Percentiles rank a stretch among this genome's conserved stretches.
Conservation (phyloP, 768 basidiomycete species). For the Calocybe gangraenosa region DNA sequence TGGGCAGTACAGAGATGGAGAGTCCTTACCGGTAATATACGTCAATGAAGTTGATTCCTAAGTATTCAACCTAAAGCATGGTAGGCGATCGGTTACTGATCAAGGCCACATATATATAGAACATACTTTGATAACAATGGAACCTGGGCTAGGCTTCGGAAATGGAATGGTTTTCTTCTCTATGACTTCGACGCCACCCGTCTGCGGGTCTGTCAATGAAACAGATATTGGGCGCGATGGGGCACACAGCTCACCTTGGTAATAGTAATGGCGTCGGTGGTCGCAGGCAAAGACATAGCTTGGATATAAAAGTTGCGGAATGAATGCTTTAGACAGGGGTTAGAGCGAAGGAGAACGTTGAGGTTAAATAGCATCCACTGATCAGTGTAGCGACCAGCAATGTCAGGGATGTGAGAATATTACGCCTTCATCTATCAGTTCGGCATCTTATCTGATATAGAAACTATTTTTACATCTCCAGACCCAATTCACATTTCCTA, state of each 20-base stretch:
- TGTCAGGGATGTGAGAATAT: slow-evolving; percentile 7
- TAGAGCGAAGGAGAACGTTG: slow-evolving; percentile 8
- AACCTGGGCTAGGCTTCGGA: slow-evolving; percentile 53
- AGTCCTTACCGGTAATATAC: slow-evolving; percentile 64
- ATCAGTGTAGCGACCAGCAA: too few species aligned
- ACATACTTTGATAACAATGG: slow-evolving; percentile 49
- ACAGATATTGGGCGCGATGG: too few species aligned
- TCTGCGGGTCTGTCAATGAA: slow-evolving; percentile 23
- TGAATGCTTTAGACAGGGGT: slow-evolving; percentile 11
- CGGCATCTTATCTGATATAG: too few species aligned
- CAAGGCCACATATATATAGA: too few species aligned
- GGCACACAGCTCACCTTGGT: slow-evolving; percentile 31
- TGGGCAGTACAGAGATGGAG: background rate
- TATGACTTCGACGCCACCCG: slow-evolving; percentile 75
- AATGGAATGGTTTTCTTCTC: slow-evolving; percentile 66
- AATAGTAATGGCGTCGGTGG: slow-evolving; percentile 70
- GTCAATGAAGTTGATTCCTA: slow-evolving; percentile 86
- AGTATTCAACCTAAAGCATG: slow-evolving; percentile 56
- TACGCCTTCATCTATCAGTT: slow-evolving; percentile 4
- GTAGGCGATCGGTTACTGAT: background rate
- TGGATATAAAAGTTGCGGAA: slow-evolving; percentile 26
- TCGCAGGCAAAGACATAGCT: slow-evolving; percentile 53
- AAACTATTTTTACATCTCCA: too few species aligned
- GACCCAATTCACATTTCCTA: too few species aligned
- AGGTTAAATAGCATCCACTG: slow-evolving; percentile 4